Evolutionary conservation across 2,329 filamentous ascomycete genomes (phyloP).

Genomic region (Fusarium foetens): DNA sequence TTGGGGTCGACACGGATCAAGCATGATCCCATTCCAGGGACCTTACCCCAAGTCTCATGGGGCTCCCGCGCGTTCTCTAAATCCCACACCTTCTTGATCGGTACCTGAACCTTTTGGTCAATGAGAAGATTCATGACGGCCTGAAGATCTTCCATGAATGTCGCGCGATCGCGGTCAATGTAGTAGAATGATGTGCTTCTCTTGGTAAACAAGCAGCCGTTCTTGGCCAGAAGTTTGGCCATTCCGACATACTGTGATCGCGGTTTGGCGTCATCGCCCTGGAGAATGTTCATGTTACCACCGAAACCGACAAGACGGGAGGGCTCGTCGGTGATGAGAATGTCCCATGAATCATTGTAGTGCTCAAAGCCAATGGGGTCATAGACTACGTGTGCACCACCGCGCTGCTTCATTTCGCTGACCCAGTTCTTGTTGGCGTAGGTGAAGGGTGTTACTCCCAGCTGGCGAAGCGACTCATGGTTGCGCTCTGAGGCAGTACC

Average conservation of each 20-base stretch:
- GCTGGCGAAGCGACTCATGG: constrained; percentile 51
- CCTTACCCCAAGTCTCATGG: constrained; percentile 50
- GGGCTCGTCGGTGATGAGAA: constrained; percentile 49
- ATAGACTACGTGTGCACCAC: constrained; percentile 59
- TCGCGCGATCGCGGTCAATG: constrained; percentile 49
- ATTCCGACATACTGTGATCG: constrained; percentile 48
- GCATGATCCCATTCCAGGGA: constrained; percentile 50
- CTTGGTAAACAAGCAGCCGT: constrained; percentile 41
- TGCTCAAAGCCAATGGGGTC: constrained; percentile 62
- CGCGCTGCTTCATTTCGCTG: constrained; percentile 54
- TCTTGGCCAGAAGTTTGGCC: constrained; percentile 50
- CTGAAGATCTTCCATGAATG: constrained; percentile 47
- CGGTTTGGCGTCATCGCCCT: constrained; percentile 43
- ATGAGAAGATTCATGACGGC: constrained; percentile 47
- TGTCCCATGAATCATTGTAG: constrained; percentile 60
- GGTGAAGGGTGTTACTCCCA: constrained; percentile 56
- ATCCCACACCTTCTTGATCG: constrained; percentile 54
- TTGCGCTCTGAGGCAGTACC: constrained; percentile 60
- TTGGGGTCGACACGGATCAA: constrained; percentile 45
- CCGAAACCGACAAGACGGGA: constrained; percentile 55
- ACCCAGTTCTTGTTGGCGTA: constrained; percentile 64
- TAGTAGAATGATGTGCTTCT: constrained; percentile 51
- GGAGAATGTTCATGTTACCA: constrained; percentile 49
- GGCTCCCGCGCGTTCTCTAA: constrained; percentile 53
- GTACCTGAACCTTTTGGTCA: constrained; percentile 48